A percentile compares a stretch with the other conserved stretches of the same genome.
phyloP scores from a whole-genome alignment of 139 green algal genomes.

The Yamagishiella unicocca region DNA sequence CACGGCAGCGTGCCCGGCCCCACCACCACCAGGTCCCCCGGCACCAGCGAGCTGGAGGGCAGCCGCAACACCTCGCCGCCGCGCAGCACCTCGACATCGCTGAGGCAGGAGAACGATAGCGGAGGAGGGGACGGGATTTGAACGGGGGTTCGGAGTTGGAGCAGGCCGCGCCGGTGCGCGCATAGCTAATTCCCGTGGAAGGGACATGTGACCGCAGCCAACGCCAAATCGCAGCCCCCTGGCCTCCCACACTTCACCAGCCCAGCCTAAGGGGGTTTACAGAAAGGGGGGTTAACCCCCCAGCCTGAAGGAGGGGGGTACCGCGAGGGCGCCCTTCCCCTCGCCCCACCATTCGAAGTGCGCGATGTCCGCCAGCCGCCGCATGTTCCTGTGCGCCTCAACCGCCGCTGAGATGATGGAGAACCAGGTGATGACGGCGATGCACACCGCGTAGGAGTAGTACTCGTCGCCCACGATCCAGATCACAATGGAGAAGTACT shows the following conservation, averaged over 20 bases:
- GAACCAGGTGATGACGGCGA: slow-evolving; percentile 72
- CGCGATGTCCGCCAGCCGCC: slow-evolving; percentile 63
- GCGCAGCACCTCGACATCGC: slow-evolving; percentile 60
- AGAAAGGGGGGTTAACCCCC: not conserved
- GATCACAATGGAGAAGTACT: slow-evolving; percentile 68
- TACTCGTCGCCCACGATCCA: slow-evolving; percentile 67
- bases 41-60: slow-evolving; percentile 59
- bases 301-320: slow-evolving; percentile 1
- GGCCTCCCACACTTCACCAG: no score
- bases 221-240: no score
- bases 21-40: slow-evolving; percentile 76
- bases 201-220: no score
- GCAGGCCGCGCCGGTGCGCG: no score
- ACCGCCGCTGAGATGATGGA: slow-evolving; percentile 64
- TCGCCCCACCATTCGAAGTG: slow-evolving; percentile 41
- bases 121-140: not conserved
- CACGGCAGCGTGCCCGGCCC: slow-evolving; percentile 61
- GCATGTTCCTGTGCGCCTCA: slow-evolving; percentile 67
- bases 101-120: not conserved
- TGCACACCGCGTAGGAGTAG: slow-evolving; percentile 67
- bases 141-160: not conserved
- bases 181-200: no score
- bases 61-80: slow-evolving; percentile 46
- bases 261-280: not conserved
- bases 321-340: not conserved